Percentiles rank a stretch among this genome's conserved stretches.
These are phyloP conservation scores for Bacidia rubella DNA, from an alignment of 495 filamentous ascomycete genomes.

Conservation along the genomic window DNA sequence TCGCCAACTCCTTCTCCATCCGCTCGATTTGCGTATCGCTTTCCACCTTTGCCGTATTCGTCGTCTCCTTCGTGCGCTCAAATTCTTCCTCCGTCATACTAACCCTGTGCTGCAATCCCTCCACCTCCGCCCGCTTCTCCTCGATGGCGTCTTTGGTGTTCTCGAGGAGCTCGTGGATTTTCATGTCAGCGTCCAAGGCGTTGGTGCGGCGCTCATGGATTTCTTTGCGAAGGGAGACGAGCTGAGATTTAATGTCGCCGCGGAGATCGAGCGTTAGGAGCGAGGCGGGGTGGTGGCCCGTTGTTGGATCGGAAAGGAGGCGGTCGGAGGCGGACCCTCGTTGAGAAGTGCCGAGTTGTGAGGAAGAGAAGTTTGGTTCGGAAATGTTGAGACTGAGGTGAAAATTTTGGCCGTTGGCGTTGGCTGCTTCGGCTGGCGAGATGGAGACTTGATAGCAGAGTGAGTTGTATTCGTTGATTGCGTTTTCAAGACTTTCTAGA, in stretches of 20 bases:
- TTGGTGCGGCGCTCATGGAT: slow-evolving; percentile 72
- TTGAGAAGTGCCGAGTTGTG: slow-evolving; percentile 48
- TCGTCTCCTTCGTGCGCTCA: slow-evolving; percentile 81
- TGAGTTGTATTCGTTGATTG: slow-evolving; percentile 81
- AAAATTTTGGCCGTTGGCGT: slow-evolving; percentile 71
- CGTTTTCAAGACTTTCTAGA: slow-evolving; percentile 77
- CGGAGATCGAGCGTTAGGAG: slow-evolving; percentile 77
- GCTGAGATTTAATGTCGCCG: slow-evolving; percentile 61
- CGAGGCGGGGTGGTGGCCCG: slow-evolving; percentile 79
- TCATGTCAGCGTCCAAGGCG: slow-evolving; percentile 76
- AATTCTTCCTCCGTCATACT: slow-evolving; percentile 83
- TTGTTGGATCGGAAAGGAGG: slow-evolving; percentile 63
- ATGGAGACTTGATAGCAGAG: slow-evolving; percentile 85
- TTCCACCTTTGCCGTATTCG: slow-evolving; percentile 69
- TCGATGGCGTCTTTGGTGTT: slow-evolving; percentile 88
- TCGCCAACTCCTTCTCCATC: slow-evolving; percentile 92
- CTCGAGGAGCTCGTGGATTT: slow-evolving; percentile 80
- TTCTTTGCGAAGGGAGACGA: slow-evolving; percentile 68
- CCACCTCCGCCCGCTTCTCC: slow-evolving; percentile 83
- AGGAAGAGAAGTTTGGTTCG: slow-evolving; percentile 59
- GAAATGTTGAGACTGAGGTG: slow-evolving; percentile 63
- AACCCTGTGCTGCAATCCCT: slow-evolving; percentile 74
- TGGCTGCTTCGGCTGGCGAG: slow-evolving; percentile 68
- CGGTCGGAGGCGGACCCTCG: slow-evolving; percentile 35
- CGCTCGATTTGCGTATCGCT: slow-evolving; percentile 91